Conservation (phyloP, 108 stramenopile genomes). For the Mediolabrus comicus region DNA sequence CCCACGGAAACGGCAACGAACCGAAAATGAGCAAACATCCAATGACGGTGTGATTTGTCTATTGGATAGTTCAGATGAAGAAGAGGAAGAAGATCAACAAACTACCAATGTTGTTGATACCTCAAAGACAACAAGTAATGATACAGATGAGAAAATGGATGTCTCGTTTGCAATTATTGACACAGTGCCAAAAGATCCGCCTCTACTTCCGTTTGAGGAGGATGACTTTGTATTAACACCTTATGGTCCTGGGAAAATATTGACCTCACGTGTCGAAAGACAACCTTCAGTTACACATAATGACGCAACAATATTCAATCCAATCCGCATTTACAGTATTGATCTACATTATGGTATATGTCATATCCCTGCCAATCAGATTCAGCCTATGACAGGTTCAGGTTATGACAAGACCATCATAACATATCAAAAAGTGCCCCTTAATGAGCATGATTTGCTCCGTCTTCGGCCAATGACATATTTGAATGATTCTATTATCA, state of each 20-base stretch:
- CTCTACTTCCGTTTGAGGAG: constrained; percentile 4
- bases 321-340: constrained; percentile 22
- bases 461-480: constrained; percentile 41
- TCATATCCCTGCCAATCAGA: constrained; percentile 24
- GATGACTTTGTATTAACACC: constrained; percentile 38
- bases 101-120: not conserved
- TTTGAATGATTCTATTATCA: constrained; percentile 45
- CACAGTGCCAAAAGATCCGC: constrained; percentile 19
- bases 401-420: constrained; percentile 17
- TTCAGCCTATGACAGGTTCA: constrained; percentile 22
- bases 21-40: not conserved
- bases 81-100: constrained; percentile 30
- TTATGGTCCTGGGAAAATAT: constrained; percentile 33
- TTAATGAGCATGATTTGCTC: constrained; percentile 33
- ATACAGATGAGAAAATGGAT: not conserved
- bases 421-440: constrained; percentile 20
- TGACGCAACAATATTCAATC: constrained; percentile 22
- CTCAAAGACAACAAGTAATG: not conserved
- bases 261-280: constrained; percentile 22
- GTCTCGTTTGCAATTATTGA: not conserved
- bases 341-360: constrained; percentile 28
- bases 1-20: constrained; percentile 15
- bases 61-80: constrained; percentile 38
- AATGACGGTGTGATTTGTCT: constrained; percentile 15
- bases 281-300: not conserved